These are phyloP conservation scores for Jamesozyma piceae DNA, from an alignment of 805 yeast genomes.

Conservation along the genomic window DNA sequence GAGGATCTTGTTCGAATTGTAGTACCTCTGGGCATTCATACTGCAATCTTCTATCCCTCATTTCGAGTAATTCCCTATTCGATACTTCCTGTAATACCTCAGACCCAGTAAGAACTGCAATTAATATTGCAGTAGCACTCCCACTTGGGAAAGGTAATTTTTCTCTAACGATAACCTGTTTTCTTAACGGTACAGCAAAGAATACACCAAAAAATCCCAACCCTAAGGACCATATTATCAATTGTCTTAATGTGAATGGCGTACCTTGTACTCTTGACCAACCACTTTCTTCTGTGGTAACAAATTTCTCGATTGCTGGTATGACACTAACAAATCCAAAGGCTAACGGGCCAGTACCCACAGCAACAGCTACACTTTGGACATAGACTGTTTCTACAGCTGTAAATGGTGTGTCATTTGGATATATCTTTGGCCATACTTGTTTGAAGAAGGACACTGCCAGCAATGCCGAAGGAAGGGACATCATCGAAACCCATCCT, in stretches of 20 bases:
- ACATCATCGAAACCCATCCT: slow-evolving; percentile 99
- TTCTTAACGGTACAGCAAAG: slow-evolving; percentile 81
- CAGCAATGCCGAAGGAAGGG: slow-evolving; percentile 81
- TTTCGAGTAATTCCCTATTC: slow-evolving; percentile 28
- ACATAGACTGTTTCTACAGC: slow-evolving; percentile 93
- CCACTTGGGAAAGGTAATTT: slow-evolving; percentile 92
- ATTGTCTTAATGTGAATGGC: slow-evolving; percentile 38
- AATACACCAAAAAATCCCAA: slow-evolving; percentile 92
- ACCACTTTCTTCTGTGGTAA: slow-evolving; percentile 73
- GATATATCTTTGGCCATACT: slow-evolving; percentile 29
- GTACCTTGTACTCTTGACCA: slow-evolving; percentile 24
- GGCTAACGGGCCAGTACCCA: slow-evolving; percentile 94
- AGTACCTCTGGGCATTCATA: slow-evolving; percentile 23
- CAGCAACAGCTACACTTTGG: slow-evolving; percentile 91
- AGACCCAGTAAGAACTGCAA: slow-evolving; percentile 75
- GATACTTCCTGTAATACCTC: slow-evolving; percentile 35
- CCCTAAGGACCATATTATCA: slow-evolving; percentile 76
- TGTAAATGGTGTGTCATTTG: slow-evolving; percentile 42
- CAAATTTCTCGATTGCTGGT: slow-evolving; percentile 88
- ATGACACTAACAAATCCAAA: slow-evolving; percentile 92
- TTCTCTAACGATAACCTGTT: slow-evolving; percentile 79
- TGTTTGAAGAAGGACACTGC: slow-evolving; percentile 77
- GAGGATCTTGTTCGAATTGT: slow-evolving; percentile 10
- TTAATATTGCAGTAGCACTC: slow-evolving; percentile 88
- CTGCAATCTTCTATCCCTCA: slow-evolving; percentile 20